These are phyloP conservation scores for Harringtonia lauricola DNA, from an alignment of 2,329 filamentous ascomycete species.

Conservation along the genomic window DNA sequence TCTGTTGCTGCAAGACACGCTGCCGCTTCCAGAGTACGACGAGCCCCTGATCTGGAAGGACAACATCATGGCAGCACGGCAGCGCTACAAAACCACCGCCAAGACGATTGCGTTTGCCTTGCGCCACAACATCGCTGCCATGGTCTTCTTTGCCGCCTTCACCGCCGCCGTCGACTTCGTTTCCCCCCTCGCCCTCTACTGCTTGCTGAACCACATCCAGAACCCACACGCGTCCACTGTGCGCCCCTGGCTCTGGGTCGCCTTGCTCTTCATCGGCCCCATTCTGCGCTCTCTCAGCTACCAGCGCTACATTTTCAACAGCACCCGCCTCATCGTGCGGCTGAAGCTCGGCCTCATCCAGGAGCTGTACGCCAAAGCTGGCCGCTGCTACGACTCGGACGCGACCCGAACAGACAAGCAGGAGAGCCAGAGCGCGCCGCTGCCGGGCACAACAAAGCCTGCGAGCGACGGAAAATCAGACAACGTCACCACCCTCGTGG, in stretches of 20 bases:
- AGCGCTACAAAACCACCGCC: slow-evolving; percentile 29
- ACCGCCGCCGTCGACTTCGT: slow-evolving; percentile 35
- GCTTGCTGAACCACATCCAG: slow-evolving; percentile 39
- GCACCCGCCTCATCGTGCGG: slow-evolving; percentile 43
- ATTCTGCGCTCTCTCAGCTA: slow-evolving; percentile 35
- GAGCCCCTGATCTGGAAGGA: slow-evolving; percentile 37
- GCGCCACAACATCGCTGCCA: slow-evolving; percentile 28
- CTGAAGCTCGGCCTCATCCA: slow-evolving; percentile 46
- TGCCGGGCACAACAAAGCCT: too few species aligned
- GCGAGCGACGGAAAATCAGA: slow-evolving; percentile 36
- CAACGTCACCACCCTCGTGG: slow-evolving; percentile 31
- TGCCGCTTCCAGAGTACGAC: slow-evolving; percentile 42
- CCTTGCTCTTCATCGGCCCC: slow-evolving; percentile 41
- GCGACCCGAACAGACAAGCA: too few species aligned
- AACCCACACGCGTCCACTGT: slow-evolving; percentile 31
- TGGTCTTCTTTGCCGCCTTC: slow-evolving; percentile 29
- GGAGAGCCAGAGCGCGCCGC: too few species aligned
- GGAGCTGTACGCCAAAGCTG: slow-evolving; percentile 43
- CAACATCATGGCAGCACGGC: slow-evolving; percentile 30
- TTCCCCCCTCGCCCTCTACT: slow-evolving; percentile 41
- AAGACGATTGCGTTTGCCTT: slow-evolving; percentile 34
- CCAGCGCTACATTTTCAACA: slow-evolving; percentile 47
- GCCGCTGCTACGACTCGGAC: slow-evolving; percentile 3
- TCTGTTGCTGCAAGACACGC: slow-evolving; percentile 35
- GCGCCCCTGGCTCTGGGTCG: slow-evolving; percentile 30